Base-by-base conservation (phyloP, 305 asterid genomes). In the Petunia hybrid region DNA sequence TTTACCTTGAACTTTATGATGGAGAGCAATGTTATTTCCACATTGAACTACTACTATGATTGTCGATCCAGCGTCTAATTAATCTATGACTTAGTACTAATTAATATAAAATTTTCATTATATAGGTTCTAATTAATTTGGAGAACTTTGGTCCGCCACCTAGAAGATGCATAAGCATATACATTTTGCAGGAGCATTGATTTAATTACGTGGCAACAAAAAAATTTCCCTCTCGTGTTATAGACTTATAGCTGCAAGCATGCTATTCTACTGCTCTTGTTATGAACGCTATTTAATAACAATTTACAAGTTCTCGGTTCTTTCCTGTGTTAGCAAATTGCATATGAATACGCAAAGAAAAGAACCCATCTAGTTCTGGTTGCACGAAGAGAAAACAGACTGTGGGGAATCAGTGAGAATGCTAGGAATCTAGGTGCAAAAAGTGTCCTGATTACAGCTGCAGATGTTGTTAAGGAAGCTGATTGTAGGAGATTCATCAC, bases 381-480 rank as follows among this genome's bases (percentile, higher is more conserved):
- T 2, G 99, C 99, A 36, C 85, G 97, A 79, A 86, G 99, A 84
- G 98, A 95, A 46, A 85, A 81, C 78, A 90, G 99, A 85, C 85
- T 94, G 56, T 87, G 90, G 62, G 96, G 89, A 53, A 95, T 94
- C 57, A 89, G 98, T 67, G 97, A 94, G 87, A 94, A 91, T 57
- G 97, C 97, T 0, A 83, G 84, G 82, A 85, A 55, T 75, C 79
- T 91, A 16, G 99, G 99, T 4, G 91, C 99, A 5, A 84, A 87
- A 36, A 56, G 83, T 77, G 97, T 92, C 59, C 79, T 92, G 80
- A 87, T 91, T 69, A 90, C 91, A 79, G 99, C 99, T 76, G 99
- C 99, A 46, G 99, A 95, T 83, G 99, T 94, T 62, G 98, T 95
- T 80, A 95, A 92, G 88, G 97, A 95, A 86, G 97, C 93, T 1